Evolutionary conservation across 1,284 basidiomycete species (phyloP), one percentile per base, ranked within the genome.

Genomic region (Pseudozyma pruni): DNA sequence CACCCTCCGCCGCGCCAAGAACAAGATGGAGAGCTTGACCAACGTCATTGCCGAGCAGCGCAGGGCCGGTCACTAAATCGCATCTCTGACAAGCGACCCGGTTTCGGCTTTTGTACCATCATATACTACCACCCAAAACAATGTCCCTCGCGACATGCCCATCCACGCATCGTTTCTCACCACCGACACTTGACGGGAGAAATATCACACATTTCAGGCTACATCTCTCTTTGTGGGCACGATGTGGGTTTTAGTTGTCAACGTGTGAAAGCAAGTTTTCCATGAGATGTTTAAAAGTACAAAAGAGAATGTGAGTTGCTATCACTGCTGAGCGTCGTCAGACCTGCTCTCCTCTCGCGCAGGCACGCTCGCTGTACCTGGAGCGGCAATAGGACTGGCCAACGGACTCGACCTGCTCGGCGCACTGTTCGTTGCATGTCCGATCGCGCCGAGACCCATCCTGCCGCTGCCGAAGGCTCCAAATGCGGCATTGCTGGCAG

Each of bases 1-100:
- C 22, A 82, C 80, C 19, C 69, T 82, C 49, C 73, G 79, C 55
- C 76, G 80, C 29, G 80, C 80, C 45, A 82, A 82, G 78, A 71
- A 60, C 71, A 78, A 78, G 75, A 78, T 78, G 75, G 78, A 80
- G 67, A 60, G 54, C 58, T 70, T 80, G 45, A 79, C 77, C 57
- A 72, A 69, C 68, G 74, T 74, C 51, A 79, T 81, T 49, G 79
- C 79, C 38, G 79, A 81, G 57, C 79, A 81, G 76, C 77, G 79
- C 34, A 77, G 79, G 52, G 66, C 76, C 39, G 78, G 78, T 58
- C 78, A 79, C 74, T 79, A 74, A 79, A 49, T 14, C n/a, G 17
- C 48, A 14, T 22, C 39, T 17, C 23, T 22, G 16, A 20, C n/a
- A 6, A 17, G 37, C 38, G 17, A 38, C 31, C 17, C 29, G 25